phyloP scores from a whole-genome alignment of 345 rosid genomes.

The Boechera retrofracta region DNA sequence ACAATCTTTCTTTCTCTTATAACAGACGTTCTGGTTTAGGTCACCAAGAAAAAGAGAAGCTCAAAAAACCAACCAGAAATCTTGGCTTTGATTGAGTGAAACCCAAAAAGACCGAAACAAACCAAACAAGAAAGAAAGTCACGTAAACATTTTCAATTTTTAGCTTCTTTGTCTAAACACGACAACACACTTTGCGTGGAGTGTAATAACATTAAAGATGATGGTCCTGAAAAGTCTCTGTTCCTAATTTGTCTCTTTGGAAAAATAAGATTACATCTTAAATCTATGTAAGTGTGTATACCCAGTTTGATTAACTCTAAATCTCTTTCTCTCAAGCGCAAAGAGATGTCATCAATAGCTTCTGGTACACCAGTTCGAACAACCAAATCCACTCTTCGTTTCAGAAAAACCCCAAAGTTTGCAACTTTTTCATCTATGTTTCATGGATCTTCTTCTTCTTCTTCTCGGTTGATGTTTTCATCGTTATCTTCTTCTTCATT shows the following conservation, averaged over 20 bases:
- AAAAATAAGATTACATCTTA: background rate
- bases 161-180: slow-evolving; percentile 1
- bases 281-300: slow-evolving; percentile 2
- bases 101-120: slow-evolving; percentile 5
- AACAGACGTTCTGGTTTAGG: slow-evolving; percentile 23
- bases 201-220: slow-evolving; percentile 27
- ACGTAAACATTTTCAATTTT: background rate
- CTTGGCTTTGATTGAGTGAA: slow-evolving; percentile 11
- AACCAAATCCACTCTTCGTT: slow-evolving; percentile 4
- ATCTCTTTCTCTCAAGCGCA: slow-evolving; percentile 20
- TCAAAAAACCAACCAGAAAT: slow-evolving; percentile 14
- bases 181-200: slow-evolving; percentile 46
- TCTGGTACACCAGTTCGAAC: slow-evolving; percentile 19
- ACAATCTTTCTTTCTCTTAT: slow-evolving; percentile 6
- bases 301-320: background rate
- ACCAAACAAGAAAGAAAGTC: slow-evolving; percentile 38
- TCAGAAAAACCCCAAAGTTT: slow-evolving; percentile 20
- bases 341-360: slow-evolving; percentile 39
- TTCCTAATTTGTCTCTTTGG: slow-evolving; percentile 27
- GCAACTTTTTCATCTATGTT: background rate
- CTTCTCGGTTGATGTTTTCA: slow-evolving; percentile 14
- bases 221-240: slow-evolving; percentile 35
- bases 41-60: slow-evolving; percentile 28
- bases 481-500: slow-evolving; percentile 16
- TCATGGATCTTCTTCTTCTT: slow-evolving; percentile 8